Conservation (phyloP, 2,329 filamentous ascomycete genomes). For the Epichloe festucae region DNA sequence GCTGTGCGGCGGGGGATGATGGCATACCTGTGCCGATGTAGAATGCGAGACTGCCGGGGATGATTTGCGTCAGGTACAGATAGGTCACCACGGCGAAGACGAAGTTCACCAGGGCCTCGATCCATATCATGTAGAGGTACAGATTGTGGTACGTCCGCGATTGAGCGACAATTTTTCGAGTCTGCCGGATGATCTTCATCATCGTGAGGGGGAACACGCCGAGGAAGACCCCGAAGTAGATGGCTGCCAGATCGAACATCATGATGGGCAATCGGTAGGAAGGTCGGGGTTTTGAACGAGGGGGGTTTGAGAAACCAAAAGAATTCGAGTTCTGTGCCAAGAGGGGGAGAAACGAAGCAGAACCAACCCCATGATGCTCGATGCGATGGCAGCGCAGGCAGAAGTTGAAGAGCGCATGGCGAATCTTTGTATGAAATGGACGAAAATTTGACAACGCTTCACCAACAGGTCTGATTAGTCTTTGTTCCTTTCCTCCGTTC, state of each 20-base stretch:
- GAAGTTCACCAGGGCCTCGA: slow-evolving; percentile 13
- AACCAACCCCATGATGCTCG: too few species aligned
- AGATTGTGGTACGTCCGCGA: slow-evolving; percentile 9
- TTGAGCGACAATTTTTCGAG: slow-evolving; percentile 10
- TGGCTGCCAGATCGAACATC: slow-evolving; percentile 10
- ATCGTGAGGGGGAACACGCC: slow-evolving; percentile 16
- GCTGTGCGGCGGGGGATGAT: not conserved
- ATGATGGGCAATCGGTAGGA: not conserved
- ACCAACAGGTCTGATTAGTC: too few species aligned
- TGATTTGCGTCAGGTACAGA: slow-evolving; percentile 12
- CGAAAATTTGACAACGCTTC: too few species aligned
- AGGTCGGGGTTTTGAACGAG: not conserved
- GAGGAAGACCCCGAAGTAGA: slow-evolving; percentile 15
- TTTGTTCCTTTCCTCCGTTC: too few species aligned
- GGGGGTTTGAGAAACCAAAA: too few species aligned
- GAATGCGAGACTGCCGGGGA: slow-evolving; percentile 5
- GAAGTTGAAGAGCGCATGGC: too few species aligned
- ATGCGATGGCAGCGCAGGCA: too few species aligned
- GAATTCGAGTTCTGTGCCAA: too few species aligned
- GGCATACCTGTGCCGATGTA: slow-evolving; percentile 6
- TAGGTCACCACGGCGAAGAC: slow-evolving; percentile 15
- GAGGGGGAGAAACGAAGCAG: too few species aligned
- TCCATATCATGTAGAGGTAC: slow-evolving; percentile 17
- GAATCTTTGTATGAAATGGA: too few species aligned
- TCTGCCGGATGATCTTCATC: slow-evolving; percentile 12